Percentiles rank a stretch among this genome's conserved stretches.
These are phyloP conservation scores for Syzygium oleosum DNA, from an alignment of 345 rosid species.

Conservation along the genomic window DNA sequence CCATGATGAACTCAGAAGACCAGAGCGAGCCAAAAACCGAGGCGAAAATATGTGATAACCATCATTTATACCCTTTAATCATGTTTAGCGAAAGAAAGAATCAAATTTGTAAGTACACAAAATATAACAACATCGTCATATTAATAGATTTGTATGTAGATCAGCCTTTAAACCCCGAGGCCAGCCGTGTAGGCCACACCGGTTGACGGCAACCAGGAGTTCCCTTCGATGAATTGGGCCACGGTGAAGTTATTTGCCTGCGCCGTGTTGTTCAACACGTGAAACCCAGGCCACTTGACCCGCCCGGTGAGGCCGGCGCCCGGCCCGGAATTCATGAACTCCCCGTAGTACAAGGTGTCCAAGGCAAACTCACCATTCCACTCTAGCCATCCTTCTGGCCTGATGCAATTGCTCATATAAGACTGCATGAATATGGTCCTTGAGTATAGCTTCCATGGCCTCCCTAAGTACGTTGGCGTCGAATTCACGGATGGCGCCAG, in stretches of 20 bases:
- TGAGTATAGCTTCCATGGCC: constrained; percentile 85
- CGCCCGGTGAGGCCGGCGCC: constrained; percentile 40
- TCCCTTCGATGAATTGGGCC: constrained; percentile 55
- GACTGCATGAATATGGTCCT: constrained; percentile 76
- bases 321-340: constrained; percentile 59
- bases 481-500: constrained; percentile 31
- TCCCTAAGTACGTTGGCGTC: constrained; percentile 58
- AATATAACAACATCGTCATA: not conserved
- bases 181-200: constrained; percentile 41
- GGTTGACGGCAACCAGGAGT: constrained; percentile 60
- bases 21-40: not conserved
- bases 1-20: not conserved
- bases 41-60: not conserved
- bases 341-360: constrained; percentile 59
- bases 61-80: not conserved
- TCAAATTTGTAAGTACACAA: not conserved
- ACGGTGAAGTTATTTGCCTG: constrained; percentile 65
- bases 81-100: not conserved
- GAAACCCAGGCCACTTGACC: constrained; percentile 81
- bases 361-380: constrained; percentile 55
- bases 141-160: not conserved
- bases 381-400: constrained; percentile 77
- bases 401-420: constrained; percentile 32
- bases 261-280: constrained; percentile 18
- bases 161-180: constrained; percentile 2